Evolutionary conservation across 208 protist species (phyloP), one percentile per base, ranked within the genome.

Genomic region (Trypanosoma mega): DNA sequence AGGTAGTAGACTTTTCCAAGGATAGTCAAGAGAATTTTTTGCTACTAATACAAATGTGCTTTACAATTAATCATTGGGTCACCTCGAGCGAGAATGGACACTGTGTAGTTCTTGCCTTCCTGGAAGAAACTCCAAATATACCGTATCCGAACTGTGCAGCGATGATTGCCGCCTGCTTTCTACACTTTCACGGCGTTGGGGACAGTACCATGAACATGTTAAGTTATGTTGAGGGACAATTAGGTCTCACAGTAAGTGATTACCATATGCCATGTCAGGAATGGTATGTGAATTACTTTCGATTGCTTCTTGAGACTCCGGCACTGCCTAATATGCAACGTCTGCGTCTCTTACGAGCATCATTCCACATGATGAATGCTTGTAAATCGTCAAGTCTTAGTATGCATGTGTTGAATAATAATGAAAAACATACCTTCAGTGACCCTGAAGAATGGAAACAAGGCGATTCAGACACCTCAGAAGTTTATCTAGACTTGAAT

Each of bases 221-320:
- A 2, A 71, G 67, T 20, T 80, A 79, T 56, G 76, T 92, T 0
- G 82, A 92, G 64, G 54, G 70, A 47, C 74, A 85, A 41, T 46
- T 92, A 1, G 71, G 76, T 39, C 66, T 92, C 43, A 9, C 33
- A 7, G 77, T 73, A 41, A 92, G 85, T 56, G 41, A 20, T 11
- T 84, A 75, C 56, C 82, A 87, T 59, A 68, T 70, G 0, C 69
- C 80, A 6, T 89, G 81, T 18, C 85, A 92, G 65, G 76, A 85
- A 74, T 82, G 68, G 56, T 92, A 89, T 64, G 76, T 80, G 55
- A 89, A 85, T 48, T 92, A 89, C 66, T 92, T 92, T 57, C 82
- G 83, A 61, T 69, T 92, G 24, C 77, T 92, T 45, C 79, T 92
- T 56, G 80, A 85, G 31, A 78, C 85, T 31, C 85, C 85, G 0